Conservation (phyloP, 2,329 filamentous ascomycete species). For the Monosporascus sp. region DNA sequence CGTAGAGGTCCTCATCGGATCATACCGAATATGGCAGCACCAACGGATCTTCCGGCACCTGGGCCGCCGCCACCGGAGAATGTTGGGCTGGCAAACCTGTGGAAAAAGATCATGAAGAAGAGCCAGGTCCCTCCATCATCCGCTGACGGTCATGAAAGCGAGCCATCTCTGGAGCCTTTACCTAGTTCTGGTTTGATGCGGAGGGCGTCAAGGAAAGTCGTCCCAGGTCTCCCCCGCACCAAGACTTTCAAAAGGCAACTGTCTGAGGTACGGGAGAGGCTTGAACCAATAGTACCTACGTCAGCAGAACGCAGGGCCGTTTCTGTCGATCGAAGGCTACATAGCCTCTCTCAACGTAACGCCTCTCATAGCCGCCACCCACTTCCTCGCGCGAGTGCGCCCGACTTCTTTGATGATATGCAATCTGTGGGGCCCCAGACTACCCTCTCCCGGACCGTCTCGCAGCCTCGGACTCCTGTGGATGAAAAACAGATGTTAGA, state of each 20-base stretch:
- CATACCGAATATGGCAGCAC: slow-evolving; percentile 22
- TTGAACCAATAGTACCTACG: slow-evolving; percentile 61
- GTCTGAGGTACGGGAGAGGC: slow-evolving; percentile 70
- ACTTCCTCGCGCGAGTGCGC: slow-evolving; percentile 44
- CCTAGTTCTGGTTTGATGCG: slow-evolving; percentile 30
- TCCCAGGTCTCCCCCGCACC: slow-evolving; percentile 70
- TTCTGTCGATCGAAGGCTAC: slow-evolving; percentile 54
- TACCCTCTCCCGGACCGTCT: slow-evolving; percentile 18
- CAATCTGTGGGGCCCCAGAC: slow-evolving; percentile 20
- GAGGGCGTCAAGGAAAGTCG: slow-evolving; percentile 54
- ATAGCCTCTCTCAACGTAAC: slow-evolving; percentile 25
- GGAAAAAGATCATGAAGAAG: slow-evolving; percentile 21
- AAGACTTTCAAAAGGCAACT: slow-evolving; percentile 79
- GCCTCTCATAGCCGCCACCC: slow-evolving; percentile 28
- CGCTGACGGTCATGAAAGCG: slow-evolving; percentile 17
- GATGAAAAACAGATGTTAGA: slow-evolving; percentile 28
- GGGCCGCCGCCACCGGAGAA: slow-evolving; percentile 18
- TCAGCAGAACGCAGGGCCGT: slow-evolving; percentile 65
- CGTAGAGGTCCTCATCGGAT: slow-evolving; percentile 11
- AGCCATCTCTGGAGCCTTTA: slow-evolving; percentile 16
- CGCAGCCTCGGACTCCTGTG: slow-evolving; percentile 26
- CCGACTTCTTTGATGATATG: slow-evolving; percentile 35
- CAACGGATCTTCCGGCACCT: slow-evolving; percentile 17
- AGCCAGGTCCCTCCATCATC: slow-evolving; percentile 14
- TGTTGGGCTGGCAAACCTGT: slow-evolving; percentile 18